A percentile compares a stretch with the other conserved stretches of the same genome.
Evolutionary conservation across 176 grass and related monocot species (phyloP).

Genomic region (Eremochloa ophiuroides): DNA sequence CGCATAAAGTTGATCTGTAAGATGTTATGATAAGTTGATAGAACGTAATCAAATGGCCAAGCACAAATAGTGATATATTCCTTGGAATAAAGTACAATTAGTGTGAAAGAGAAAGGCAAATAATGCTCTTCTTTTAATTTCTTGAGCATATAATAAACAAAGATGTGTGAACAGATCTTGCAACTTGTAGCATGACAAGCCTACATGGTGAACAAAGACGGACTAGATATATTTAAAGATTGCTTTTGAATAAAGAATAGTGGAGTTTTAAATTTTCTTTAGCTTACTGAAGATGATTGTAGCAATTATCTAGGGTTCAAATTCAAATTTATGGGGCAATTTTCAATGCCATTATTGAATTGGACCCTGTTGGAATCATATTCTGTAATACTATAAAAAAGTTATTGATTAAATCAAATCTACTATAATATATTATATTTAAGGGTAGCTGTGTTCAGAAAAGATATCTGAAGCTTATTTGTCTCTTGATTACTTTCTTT

Average conservation of each 20-base stretch:
- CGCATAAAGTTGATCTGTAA: background rate
- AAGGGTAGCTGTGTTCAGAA: background rate
- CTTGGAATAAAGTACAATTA: background rate
- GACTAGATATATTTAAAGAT: background rate
- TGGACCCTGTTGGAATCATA: background rate
- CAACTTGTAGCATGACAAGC: background rate
- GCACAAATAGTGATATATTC: background rate
- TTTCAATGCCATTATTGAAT: background rate
- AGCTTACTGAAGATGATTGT: background rate
- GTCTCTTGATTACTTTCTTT: no score
- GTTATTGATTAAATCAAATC: background rate
- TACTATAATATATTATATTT: background rate
- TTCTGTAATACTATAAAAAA: background rate
- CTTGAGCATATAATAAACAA: background rate
- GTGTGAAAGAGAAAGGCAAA: background rate
- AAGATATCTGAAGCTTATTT: conserved; percentile 2
- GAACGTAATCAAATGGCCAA: background rate
- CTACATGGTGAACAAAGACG: background rate
- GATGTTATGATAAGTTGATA: conserved; percentile 11
- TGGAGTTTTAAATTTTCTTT: background rate
- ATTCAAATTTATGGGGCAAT: background rate
- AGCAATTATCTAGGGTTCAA: background rate
- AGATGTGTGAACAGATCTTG: background rate
- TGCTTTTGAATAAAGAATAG: background rate
- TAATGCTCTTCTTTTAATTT: background rate